Evolutionary conservation across 306 rosid species (phyloP).

Genomic region (Quercus wislizeni): DNA sequence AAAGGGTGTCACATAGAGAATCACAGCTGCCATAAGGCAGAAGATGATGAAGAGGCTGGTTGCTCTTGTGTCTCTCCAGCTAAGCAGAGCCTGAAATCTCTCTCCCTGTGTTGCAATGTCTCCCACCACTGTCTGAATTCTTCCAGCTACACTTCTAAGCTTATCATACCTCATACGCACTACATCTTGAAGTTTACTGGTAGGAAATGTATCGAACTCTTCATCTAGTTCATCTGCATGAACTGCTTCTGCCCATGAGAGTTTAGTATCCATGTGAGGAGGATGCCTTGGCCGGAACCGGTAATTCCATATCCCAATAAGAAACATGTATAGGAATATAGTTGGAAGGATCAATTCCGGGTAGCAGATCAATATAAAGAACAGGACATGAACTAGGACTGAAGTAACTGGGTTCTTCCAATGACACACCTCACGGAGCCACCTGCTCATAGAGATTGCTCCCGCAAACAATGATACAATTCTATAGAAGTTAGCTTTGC

Average conservation of each 20-base stretch:
- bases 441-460: constrained; percentile 49
- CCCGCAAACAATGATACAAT: constrained; percentile 67
- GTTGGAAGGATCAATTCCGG: constrained; percentile 79
- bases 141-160: constrained; percentile 70
- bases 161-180: constrained; percentile 69
- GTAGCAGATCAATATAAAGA: constrained; percentile 62
- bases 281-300: constrained; percentile 58
- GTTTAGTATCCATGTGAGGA: constrained; percentile 73
- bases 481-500: constrained; percentile 79
- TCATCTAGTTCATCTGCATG: constrained; percentile 61
- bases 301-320: constrained; percentile 81
- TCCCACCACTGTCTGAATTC: constrained; percentile 65
- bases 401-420: constrained; percentile 78
- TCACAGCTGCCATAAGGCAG: constrained; percentile 49
- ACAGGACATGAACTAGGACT: constrained; percentile 64
- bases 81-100: constrained; percentile 47
- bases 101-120: constrained; percentile 74
- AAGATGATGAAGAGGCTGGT: constrained; percentile 42
- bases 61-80: constrained; percentile 74
- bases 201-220: constrained; percentile 81
- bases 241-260: constrained; percentile 86
- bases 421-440: constrained; percentile 69
- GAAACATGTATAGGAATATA: constrained; percentile 71
- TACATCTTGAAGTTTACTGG: constrained; percentile 52
- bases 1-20: constrained; percentile 57